Conservation (phyloP, 2,329 filamentous ascomycete genomes). For the Trichoderma sp. region DNA sequence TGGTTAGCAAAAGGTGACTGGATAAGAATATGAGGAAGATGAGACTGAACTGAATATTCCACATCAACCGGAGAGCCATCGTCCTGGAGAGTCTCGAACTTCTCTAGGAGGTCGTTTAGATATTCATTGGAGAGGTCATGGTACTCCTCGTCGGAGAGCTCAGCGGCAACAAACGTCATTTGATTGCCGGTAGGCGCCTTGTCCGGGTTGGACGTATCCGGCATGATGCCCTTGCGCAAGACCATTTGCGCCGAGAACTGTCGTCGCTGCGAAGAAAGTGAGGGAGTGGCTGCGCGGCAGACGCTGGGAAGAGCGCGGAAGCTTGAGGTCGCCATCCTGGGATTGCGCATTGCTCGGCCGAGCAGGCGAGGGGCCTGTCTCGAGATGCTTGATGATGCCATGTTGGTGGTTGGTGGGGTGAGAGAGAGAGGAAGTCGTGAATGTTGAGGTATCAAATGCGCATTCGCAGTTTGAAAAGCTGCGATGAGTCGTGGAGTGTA, state of each 20-base stretch:
- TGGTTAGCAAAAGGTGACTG: slow-evolving; percentile 6
- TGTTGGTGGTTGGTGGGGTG: neutral
- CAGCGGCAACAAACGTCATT: slow-evolving; percentile 56
- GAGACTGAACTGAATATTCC: slow-evolving; percentile 75
- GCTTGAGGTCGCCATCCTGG: slow-evolving; percentile 34
- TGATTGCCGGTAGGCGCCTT: slow-evolving; percentile 44
- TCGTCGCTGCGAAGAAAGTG: slow-evolving; percentile 31
- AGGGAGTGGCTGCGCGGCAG: slow-evolving; percentile 10
- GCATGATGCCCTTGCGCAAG: slow-evolving; percentile 57
- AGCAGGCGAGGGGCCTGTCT: slow-evolving; percentile 46
- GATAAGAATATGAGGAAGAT: neutral
- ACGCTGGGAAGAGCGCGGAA: slow-evolving; percentile 31
- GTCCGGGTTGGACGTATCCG: slow-evolving; percentile 61
- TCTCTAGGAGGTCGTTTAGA: slow-evolving; percentile 60
- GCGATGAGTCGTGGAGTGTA: neutral
- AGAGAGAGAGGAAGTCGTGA: neutral
- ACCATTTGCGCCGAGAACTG: slow-evolving; percentile 40
- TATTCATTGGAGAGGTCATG: slow-evolving; percentile 77
- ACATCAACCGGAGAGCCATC: slow-evolving; percentile 76
- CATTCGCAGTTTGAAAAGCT: neutral
- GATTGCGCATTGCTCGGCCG: slow-evolving; percentile 40
- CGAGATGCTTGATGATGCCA: slow-evolving; percentile 36
- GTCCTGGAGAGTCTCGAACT: slow-evolving; percentile 77
- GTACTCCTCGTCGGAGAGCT: slow-evolving; percentile 73
- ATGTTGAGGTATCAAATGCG: neutral